Evolutionary conservation across 2,329 filamentous ascomycete genomes (phyloP), one percentile per base, ranked within the genome.

Genomic region (Alternaria consortialis): DNA sequence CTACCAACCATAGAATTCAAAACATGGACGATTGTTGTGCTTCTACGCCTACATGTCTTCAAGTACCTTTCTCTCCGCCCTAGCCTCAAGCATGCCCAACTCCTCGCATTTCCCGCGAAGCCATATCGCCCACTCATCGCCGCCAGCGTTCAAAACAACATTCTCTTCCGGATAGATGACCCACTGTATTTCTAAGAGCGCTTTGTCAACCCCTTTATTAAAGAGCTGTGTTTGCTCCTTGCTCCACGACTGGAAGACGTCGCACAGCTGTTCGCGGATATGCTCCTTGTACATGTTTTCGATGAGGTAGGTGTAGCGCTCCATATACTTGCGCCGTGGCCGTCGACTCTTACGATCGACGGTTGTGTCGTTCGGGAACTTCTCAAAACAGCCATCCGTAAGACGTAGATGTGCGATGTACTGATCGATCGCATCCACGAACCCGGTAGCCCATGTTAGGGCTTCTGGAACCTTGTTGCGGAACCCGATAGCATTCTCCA

Each of bases 161-260:
- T 69, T 62, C 17, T 42, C 31, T 7, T 43, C 3, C n/a, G 53
- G 61, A 58, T 68, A 65, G 15, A 58, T 47, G 6, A 44, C 17
- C 52, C 62, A 67, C 42, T 62, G 60, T 8, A 51, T 29, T 6
- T 53, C 48, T 11, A 36, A 59, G 4, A 66, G 23, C 42, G 55
- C 63, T 31, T 53, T 57, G 54, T 68, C 57, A 7, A 68, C 47
- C 2, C 68, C 65, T 13, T 67, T 68, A 36, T 72, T 70, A 48
- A 72, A 68, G 17, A 47, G n/a, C 53, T 56, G 48, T 29, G 51
- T 70, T 13, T 64, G 32, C 27, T 55, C 56, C 27, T 15, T 23
- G n/a, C 17, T 57, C 62, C 55, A 64, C 2, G 25, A 37, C 4
- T 43, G 7, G 46, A 69, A 64, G 2, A 63, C 5, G 5, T 62